Evolutionary conservation across 192 early-diverging fungal genomes (phyloP).

Genomic region (Dissophora ornata): DNA sequence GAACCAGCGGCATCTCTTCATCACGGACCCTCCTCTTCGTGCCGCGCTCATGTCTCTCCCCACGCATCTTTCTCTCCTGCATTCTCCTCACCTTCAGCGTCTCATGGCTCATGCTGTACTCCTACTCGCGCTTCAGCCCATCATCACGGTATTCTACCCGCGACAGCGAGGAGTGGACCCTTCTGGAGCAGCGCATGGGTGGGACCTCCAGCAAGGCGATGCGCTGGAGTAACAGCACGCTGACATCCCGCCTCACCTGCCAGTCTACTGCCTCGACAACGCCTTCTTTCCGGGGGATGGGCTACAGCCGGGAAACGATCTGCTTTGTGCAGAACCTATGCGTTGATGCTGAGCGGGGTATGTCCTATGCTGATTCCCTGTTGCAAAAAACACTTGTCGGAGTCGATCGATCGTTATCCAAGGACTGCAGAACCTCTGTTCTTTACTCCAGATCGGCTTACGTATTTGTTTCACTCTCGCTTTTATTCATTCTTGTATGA

Average conservation of each 20-base stretch:
- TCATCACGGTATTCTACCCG: neutral
- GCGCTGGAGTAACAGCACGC: slow-evolving; percentile 23
- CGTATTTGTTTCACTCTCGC: neutral
- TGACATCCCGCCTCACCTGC: slow-evolving; percentile 23
- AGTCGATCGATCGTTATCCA: too few species aligned
- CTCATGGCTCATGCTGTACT: slow-evolving; percentile 38
- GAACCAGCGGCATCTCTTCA: neutral
- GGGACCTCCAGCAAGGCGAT: slow-evolving; percentile 10
- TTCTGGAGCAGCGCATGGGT: slow-evolving; percentile 18
- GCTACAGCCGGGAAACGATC: slow-evolving; percentile 32
- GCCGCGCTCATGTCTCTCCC: slow-evolving; percentile 43
- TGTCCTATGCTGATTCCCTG: too few species aligned
- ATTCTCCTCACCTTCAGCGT: slow-evolving; percentile 34
- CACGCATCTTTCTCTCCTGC: slow-evolving; percentile 45
- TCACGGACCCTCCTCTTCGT: slow-evolving; percentile 17
- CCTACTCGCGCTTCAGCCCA: slow-evolving; percentile 14
- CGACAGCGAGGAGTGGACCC: slow-evolving; percentile 37
- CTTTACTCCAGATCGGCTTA: too few species aligned
- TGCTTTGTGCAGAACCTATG: slow-evolving; percentile 45
- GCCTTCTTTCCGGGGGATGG: slow-evolving; percentile 10
- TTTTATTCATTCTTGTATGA: neutral
- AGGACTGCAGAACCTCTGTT: too few species aligned
- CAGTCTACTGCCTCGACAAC: slow-evolving; percentile 3
- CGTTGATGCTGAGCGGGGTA: slow-evolving; percentile 46
- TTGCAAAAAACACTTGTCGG: too few species aligned